phyloP scores from a whole-genome alignment of 345 rosid species.

The Populus pruinosa region DNA sequence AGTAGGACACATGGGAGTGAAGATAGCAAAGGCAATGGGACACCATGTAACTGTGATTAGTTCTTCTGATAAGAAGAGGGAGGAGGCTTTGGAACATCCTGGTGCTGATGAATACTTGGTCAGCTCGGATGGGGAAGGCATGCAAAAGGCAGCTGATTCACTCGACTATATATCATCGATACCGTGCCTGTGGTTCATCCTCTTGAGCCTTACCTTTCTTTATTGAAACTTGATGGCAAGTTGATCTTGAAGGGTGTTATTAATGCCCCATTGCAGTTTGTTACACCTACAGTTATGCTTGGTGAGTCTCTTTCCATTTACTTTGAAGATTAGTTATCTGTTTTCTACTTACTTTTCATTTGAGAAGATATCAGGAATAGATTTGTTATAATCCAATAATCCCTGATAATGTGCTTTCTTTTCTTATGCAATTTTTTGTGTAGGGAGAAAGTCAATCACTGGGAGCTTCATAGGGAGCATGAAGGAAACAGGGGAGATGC shows the following conservation, averaged over 20 bases:
- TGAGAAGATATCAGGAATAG: not conserved
- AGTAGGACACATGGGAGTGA: conserved; percentile 98
- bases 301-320: conserved; percentile 38
- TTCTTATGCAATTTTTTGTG: not conserved
- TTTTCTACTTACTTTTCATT: not conserved
- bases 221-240: conserved; percentile 79
- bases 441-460: conserved; percentile 71
- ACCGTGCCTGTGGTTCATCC: conserved; percentile 85
- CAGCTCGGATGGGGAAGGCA: conserved; percentile 54
- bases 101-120: conserved; percentile 85
- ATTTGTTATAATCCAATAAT: not conserved
- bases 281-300: conserved; percentile 72
- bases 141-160: conserved; percentile 66
- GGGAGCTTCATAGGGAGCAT: conserved; percentile 87
- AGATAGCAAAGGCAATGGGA: conserved; percentile 92
- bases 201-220: conserved; percentile 71
- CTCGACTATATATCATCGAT: conserved; percentile 79
- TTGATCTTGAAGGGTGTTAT: conserved; percentile 81
- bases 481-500: conserved; percentile 80
- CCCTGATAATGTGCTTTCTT: not conserved
- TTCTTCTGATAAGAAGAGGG: conserved; percentile 83
- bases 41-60: conserved; percentile 92
- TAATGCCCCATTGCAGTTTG: conserved; percentile 65
- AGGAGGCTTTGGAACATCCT: conserved; percentile 77
- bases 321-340: not conserved